Base-by-base conservation (phyloP, 2,329 filamentous ascomycete species). In the Stenocarpella maydis region DNA sequence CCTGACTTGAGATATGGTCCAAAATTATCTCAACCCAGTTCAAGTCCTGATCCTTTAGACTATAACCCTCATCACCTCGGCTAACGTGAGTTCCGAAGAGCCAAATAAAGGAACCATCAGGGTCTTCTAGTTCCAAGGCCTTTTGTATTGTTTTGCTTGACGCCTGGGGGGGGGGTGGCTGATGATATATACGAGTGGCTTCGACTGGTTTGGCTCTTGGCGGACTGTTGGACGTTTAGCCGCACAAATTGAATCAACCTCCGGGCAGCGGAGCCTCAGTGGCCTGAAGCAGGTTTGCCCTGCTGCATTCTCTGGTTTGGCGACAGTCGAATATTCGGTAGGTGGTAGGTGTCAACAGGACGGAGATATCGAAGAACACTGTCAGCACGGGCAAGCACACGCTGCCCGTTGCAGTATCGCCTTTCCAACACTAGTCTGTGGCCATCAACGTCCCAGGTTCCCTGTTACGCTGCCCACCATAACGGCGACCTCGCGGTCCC, bases 401-500 rank as follows among this genome's bases (percentile, higher is more conserved):
- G 26, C 4, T 24, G 58, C 19, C 17, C n/a, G 6, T n/a, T 8
- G 8, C 41, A 12, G 19, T 2, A 47, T 8, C 19, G 26, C 19
- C 24, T 12, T 7, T 15, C 17, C 58, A 19, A n/a, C 19, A 28
- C 4, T 28, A 37, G 19, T 5, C n/a, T 9, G 6, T 26, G n/a
- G 52, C 15, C 19, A 47, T 69, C 55, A 84, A 71, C 84, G 80
- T 14, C 84, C 82, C 4, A 89, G 74, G 69, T 86, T 86, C 58
- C 86, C 87, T 47, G 94, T 85, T 7, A 98, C 89, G 75, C 93
- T 93, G 65, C 92, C 91, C 50, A 97, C 92, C 95, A 98, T 98
- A 58, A 98, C 95, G 1, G 95, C 94, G 58, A 95, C 91, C 81
- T 98, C 96, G 47, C 95, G 87, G 76, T 98, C 95, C 93, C 94